These are phyloP conservation scores for Penicillium manginii DNA, from an alignment of 495 filamentous ascomycete species.

Conservation along the genomic window DNA sequence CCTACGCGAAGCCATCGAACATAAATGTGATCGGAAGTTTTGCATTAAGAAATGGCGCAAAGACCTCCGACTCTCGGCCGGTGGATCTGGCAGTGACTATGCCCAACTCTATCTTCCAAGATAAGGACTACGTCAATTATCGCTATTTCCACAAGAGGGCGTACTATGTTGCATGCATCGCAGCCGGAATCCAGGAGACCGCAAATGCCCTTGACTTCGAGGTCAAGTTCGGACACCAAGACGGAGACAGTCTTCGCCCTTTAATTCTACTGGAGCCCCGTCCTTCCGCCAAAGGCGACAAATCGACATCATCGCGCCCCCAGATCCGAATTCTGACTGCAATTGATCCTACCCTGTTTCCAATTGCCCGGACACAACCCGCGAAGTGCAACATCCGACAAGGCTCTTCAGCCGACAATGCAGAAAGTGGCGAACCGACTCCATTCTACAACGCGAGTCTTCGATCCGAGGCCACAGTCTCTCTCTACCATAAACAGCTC, in stretches of 20 bases:
- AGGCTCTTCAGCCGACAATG: conserved; percentile 39
- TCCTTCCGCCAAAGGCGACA: conserved; percentile 27
- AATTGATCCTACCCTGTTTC: conserved; percentile 67
- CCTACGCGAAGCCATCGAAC: conserved; percentile 73
- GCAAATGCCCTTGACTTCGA: conserved; percentile 52
- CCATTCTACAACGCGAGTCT: conserved; percentile 90
- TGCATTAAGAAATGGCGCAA: conserved; percentile 72
- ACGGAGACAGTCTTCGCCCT: conserved; percentile 80
- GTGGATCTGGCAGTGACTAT: conserved; percentile 88
- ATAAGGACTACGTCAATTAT: conserved; percentile 92
- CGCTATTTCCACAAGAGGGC: conserved; percentile 94
- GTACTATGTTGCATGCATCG: conserved; percentile 84
- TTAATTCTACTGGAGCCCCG: conserved; percentile 61
- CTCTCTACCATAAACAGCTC: conserved; percentile 73
- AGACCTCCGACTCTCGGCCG: conserved; percentile 55
- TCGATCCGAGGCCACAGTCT: conserved; percentile 72
- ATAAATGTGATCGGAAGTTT: conserved; percentile 92
- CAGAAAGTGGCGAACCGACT: conserved; percentile 55
- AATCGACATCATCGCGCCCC: conserved; percentile 44
- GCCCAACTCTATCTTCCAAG: conserved; percentile 78
- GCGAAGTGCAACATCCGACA: conserved; percentile 70
- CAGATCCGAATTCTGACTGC: conserved; percentile 80
- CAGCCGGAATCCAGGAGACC: conserved; percentile 64
- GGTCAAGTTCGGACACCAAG: conserved; percentile 66
- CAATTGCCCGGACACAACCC: conserved; percentile 66